Evolutionary conservation across 306 rosid species (phyloP), one percentile per base, ranked within the genome.

Genomic region (Lithocarpus polystachyus): DNA sequence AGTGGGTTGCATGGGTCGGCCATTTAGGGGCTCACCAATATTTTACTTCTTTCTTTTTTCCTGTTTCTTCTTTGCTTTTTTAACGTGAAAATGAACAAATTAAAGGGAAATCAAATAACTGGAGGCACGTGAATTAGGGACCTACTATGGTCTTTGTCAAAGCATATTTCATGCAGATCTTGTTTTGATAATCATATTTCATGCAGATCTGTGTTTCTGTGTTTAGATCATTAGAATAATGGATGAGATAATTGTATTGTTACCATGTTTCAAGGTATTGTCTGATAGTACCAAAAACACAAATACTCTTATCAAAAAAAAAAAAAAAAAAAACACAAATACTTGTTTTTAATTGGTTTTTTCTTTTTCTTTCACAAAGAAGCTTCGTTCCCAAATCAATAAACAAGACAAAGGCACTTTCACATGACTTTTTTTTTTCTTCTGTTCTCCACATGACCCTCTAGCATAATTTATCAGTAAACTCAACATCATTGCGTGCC

Each of bases 41-140:
- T 31, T 67, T 15, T 67, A 28, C 12, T 31, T 11, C 12, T 67
- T 11, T 9, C 1, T 0, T 28, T 28, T 64, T 64, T 64, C 26
- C 18, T 62, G 0, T 62, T 62, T 64, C 3, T 10, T 5, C 60
- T 55, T 55, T 7, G 22, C 4, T 56, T 56, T 5, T 56, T 8
- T 40, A 40, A 40, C 45, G 45, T 40, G 45, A 40, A 40, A 40
- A 40, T 7, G 45, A 37, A 75, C 19, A 61, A 75, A 19, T 8
- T 4, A 18, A 52, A 14, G 65, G 18, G 52, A 2, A 56, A 24
- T 59, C 22, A 69, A 29, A 56, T 28, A 72, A 20, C 3, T 37
- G 61, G 54, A 74, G 48, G 74, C 85, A 75, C 78, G 84, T 87
- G 86, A 84, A 56, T n/a, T 23, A 26, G 56, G 28, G 52, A 23